Evolutionary conservation across 768 basidiomycete species (phyloP).

Genomic region (Pisolithus sp.): DNA sequence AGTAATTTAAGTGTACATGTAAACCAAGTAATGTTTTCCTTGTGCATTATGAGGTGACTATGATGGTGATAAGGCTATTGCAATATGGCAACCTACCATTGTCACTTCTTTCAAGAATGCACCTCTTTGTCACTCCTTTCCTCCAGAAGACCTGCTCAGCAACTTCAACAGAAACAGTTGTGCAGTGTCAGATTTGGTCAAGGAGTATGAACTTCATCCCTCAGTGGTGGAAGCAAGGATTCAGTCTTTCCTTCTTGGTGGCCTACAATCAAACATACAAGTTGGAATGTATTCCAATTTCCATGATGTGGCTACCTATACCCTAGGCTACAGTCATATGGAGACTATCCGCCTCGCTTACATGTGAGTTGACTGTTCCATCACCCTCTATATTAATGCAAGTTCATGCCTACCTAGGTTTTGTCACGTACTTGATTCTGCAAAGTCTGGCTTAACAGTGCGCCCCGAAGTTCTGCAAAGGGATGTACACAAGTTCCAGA

Average conservation of each 20-base stretch:
- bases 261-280: slow-evolving; percentile 37
- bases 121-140: slow-evolving; percentile 38
- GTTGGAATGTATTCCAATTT: slow-evolving; percentile 52
- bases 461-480: slow-evolving; percentile 21
- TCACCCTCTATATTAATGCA: no score
- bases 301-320: slow-evolving; percentile 52
- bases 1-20: background rate
- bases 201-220: background rate
- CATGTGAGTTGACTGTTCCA: slow-evolving; percentile 33
- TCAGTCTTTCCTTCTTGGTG: slow-evolving; percentile 47
- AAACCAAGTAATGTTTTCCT: background rate
- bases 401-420: slow-evolving; percentile 30
- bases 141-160: slow-evolving; percentile 37
- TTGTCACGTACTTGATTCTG: slow-evolving; percentile 49
- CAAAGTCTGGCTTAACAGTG: slow-evolving; percentile 53
- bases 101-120: slow-evolving; percentile 53
- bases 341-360: slow-evolving; percentile 52
- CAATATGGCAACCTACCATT: slow-evolving; percentile 53
- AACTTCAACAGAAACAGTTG: slow-evolving; percentile 29
- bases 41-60: slow-evolving; percentile 47
- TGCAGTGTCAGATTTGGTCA: background rate
- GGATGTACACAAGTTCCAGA: slow-evolving; percentile 24
- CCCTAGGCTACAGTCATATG: slow-evolving; percentile 42
- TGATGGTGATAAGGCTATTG: slow-evolving; percentile 57
- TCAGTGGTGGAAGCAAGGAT: slow-evolving; percentile 23